These are phyloP conservation scores for Inga oerstediana DNA, from an alignment of 306 rosid genomes.

Conservation along the genomic window DNA sequence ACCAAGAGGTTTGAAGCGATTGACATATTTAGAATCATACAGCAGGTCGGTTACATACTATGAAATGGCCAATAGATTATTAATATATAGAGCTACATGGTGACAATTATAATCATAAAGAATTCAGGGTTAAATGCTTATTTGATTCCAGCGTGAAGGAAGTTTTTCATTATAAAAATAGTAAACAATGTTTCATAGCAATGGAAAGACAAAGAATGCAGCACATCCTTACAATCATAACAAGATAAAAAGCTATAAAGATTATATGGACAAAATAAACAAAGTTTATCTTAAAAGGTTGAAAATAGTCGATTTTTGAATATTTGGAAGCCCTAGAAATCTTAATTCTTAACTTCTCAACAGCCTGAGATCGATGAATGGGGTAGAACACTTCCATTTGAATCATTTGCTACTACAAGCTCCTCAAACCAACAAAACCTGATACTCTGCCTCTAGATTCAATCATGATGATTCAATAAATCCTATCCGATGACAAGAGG, in stretches of 20 bases:
- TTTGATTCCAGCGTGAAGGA: not conserved
- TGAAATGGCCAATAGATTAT: not conserved
- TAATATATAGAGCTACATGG: not conserved
- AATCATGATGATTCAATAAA: too few relatives aligned
- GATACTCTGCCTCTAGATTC: too few relatives aligned
- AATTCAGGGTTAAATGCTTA: not conserved
- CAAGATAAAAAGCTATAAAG: not conserved
- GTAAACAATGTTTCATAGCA: not conserved
- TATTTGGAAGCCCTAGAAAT: not conserved
- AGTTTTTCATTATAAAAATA: not conserved
- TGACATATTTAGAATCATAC: not conserved
- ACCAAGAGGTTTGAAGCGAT: conserved; percentile 8
- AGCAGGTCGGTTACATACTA: not conserved
- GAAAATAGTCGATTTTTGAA: not conserved
- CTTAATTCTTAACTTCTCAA: not conserved
- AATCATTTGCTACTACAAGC: not conserved
- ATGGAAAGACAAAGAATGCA: not conserved
- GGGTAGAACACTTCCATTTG: not conserved
- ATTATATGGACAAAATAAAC: not conserved
- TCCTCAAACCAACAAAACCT: too few relatives aligned
- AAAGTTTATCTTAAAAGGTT: not conserved
- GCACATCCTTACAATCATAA: not conserved
- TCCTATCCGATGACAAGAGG: too few relatives aligned
- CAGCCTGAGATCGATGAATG: not conserved
- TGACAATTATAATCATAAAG: not conserved